Conservation (phyloP, 2,329 filamentous ascomycete species). For the Pyricularia grisea region DNA sequence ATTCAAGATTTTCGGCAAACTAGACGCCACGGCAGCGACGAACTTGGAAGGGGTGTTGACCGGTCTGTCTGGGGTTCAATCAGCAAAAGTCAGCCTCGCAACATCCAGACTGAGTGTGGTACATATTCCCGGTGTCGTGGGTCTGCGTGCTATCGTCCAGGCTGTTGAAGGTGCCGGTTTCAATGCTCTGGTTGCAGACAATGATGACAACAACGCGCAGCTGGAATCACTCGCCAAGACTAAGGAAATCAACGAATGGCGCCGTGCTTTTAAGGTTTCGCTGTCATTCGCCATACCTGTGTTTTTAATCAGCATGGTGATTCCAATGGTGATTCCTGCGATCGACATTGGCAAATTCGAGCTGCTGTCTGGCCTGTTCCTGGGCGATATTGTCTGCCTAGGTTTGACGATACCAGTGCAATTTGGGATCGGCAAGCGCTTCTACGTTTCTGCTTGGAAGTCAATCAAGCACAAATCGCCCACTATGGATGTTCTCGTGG, state of each 20-base stretch:
- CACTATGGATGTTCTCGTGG: slow-evolving; percentile 96
- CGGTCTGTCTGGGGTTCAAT: slow-evolving; percentile 59
- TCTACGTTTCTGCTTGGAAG: slow-evolving; percentile 89
- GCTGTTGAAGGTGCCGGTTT: slow-evolving; percentile 72
- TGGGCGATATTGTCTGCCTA: slow-evolving; percentile 81
- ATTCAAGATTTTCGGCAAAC: slow-evolving; percentile 76
- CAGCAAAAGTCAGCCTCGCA: slow-evolving; percentile 64
- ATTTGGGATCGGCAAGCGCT: slow-evolving; percentile 90
- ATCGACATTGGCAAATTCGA: slow-evolving; percentile 68
- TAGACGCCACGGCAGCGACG: slow-evolving; percentile 61
- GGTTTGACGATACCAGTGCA: slow-evolving; percentile 84
- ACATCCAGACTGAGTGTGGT: slow-evolving; percentile 65
- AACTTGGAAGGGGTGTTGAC: slow-evolving; percentile 60
- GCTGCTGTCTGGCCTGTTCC: slow-evolving; percentile 66
- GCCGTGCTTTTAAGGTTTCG: slow-evolving; percentile 67
- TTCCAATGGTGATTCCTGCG: slow-evolving; percentile 73
- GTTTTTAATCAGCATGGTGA: slow-evolving; percentile 83
- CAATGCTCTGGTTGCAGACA: slow-evolving; percentile 83
- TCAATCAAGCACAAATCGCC: slow-evolving; percentile 83
- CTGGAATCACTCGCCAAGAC: slow-evolving; percentile 94
- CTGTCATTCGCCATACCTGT: slow-evolving; percentile 80
- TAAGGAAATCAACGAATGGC: slow-evolving; percentile 92
- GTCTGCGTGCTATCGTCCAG: slow-evolving; percentile 76
- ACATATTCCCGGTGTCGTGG: slow-evolving; percentile 62
- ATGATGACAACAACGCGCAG: slow-evolving; percentile 93